Conservation (phyloP, 1,139 yeast genomes). For the Sugiyamaella neomexicana region DNA sequence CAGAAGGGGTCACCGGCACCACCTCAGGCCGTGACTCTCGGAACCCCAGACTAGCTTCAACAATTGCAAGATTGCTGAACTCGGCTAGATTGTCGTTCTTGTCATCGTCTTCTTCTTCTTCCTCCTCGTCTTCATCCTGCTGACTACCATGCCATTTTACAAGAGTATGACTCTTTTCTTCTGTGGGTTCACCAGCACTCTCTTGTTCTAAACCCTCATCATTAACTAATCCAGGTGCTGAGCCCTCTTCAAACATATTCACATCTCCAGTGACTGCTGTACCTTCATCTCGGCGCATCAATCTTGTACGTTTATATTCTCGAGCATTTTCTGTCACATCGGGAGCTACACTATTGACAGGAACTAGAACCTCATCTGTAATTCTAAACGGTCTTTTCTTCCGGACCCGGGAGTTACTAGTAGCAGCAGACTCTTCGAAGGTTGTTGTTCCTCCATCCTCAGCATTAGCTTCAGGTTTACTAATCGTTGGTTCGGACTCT, state of each 20-base stretch:
- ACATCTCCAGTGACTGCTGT: background rate
- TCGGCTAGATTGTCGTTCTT: conserved; percentile 15
- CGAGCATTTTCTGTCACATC: conserved; percentile 15
- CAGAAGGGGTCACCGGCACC: background rate
- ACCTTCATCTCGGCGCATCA: background rate
- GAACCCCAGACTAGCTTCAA: conserved; percentile 20
- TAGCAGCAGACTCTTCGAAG: background rate
- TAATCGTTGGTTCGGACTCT: background rate
- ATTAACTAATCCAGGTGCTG: conserved; percentile 10
- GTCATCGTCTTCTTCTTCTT: conserved; percentile 17
- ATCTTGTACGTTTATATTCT: conserved; percentile 10
- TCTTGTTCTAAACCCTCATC: conserved; percentile 9
- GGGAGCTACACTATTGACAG: background rate
- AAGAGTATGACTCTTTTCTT: background rate
- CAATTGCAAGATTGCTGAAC: conserved; percentile 23
- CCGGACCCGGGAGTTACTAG: background rate
- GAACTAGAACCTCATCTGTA: background rate
- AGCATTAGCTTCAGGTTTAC: too few species aligned
- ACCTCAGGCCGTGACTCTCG: background rate
- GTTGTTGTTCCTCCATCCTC: background rate
- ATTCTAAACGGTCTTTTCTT: background rate
- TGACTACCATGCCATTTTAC: conserved; percentile 15
- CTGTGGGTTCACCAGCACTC: background rate
- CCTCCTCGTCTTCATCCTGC: conserved; percentile 15
- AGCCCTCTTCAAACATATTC: conserved; percentile 1